Percentiles rank a stretch among this genome's conserved stretches.
phyloP scores from a whole-genome alignment of 139 green algal genomes.

The Chlorella sp. region DNA sequence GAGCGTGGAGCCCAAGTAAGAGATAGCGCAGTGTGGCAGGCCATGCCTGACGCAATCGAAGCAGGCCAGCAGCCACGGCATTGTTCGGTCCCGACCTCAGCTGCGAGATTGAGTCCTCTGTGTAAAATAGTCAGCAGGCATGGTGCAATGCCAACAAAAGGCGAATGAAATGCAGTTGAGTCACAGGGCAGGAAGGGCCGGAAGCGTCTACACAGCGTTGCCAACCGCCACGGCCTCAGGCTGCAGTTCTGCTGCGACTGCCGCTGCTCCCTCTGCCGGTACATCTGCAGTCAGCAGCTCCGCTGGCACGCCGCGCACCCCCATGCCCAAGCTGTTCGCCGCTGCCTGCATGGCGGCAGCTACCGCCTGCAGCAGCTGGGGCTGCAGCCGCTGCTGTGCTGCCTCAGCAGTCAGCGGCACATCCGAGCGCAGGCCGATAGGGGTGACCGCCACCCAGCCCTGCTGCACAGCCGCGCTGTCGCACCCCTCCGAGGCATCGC shows the following conservation, averaged over 20 bases:
- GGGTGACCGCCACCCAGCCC: constrained; percentile 73
- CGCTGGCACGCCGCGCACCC: not conserved
- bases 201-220: no score
- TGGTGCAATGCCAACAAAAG: no score
- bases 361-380: not conserved
- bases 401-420: constrained; percentile 5
- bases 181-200: no score
- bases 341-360: constrained; percentile 9
- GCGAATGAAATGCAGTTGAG: no score
- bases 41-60: no score
- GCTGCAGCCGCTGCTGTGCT: constrained; percentile 1
- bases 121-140: no score
- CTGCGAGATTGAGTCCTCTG: no score
- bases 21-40: no score
- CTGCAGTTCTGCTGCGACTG: not conserved
- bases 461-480: constrained; percentile 72
- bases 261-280: no score
- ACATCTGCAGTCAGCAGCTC: not conserved
- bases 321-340: not conserved
- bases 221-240: no score
- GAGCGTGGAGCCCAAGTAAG: constrained; percentile 8
- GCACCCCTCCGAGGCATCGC: constrained; percentile 56
- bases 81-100: no score
- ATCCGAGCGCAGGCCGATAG: constrained; percentile 55
- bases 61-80: no score